Conservation (phyloP, 352 stramenopile genomes). For the Plasmopara viticola region DNA sequence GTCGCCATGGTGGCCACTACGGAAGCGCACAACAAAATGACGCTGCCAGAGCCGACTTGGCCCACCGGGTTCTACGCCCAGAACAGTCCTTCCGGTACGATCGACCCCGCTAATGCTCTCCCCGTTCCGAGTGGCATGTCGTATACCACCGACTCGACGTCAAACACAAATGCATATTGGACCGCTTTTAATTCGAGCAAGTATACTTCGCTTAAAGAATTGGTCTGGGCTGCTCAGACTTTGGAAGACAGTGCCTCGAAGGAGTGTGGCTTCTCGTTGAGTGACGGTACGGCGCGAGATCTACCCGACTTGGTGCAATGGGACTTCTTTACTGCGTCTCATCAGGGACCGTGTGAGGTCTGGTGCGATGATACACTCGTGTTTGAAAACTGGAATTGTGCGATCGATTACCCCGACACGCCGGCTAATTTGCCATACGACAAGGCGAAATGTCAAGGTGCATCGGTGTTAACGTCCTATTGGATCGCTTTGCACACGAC, state of each 20-base stretch:
- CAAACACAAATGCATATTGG: slow-evolving; percentile 30
- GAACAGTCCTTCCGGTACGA: slow-evolving; percentile 37
- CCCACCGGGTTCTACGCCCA: slow-evolving; percentile 25
- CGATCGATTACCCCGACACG: slow-evolving; percentile 22
- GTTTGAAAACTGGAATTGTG: slow-evolving; percentile 37
- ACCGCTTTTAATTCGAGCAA: slow-evolving; percentile 35
- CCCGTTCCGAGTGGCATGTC: slow-evolving; percentile 37
- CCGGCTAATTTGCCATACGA: slow-evolving; percentile 39
- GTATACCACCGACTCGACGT: slow-evolving; percentile 26
- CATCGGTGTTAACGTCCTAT: slow-evolving; percentile 30
- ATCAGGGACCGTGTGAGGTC: slow-evolving; percentile 39
- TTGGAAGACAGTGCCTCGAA: slow-evolving; percentile 20
- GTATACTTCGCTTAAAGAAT: slow-evolving; percentile 29
- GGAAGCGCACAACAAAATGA: slow-evolving; percentile 43
- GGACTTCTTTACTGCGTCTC: slow-evolving; percentile 35
- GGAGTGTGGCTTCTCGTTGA: slow-evolving; percentile 25
- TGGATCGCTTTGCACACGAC: slow-evolving; percentile 43
- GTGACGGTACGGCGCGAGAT: slow-evolving; percentile 18
- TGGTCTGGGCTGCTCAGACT: slow-evolving; percentile 20
- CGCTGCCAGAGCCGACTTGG: slow-evolving; percentile 35
- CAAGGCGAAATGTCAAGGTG: slow-evolving; percentile 25
- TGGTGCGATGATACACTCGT: slow-evolving; percentile 40
- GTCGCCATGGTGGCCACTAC: slow-evolving; percentile 14
- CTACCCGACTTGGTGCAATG: slow-evolving; percentile 27
- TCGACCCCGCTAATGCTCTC: slow-evolving; percentile 31